Conservation (phyloP, 139 green algal genomes). For the Protoeuglena noctilucae region DNA sequence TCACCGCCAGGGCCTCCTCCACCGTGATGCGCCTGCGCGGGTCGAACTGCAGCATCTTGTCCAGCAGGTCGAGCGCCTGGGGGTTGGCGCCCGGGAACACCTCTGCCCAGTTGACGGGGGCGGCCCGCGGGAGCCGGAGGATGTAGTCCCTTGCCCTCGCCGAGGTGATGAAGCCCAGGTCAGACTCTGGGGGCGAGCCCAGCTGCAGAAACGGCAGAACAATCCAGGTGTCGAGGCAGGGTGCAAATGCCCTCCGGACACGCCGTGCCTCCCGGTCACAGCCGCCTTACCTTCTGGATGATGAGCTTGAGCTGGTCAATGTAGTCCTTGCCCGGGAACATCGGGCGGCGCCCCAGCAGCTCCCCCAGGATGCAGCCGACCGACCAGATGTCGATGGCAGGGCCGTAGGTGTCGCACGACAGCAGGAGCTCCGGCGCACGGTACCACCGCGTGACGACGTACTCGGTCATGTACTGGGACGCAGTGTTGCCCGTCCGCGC, state of each 20-base stretch:
- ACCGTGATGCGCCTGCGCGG: slow-evolving; percentile 34
- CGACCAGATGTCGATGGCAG: slow-evolving; percentile 39
- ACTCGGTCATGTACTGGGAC: slow-evolving; percentile 41
- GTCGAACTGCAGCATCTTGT: slow-evolving; percentile 41
- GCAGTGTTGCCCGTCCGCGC: slow-evolving; percentile 16
- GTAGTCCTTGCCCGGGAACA: slow-evolving; percentile 44
- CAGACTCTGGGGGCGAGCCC: slow-evolving; percentile 3
- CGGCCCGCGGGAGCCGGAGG: slow-evolving; percentile 15
- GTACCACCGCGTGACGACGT: slow-evolving; percentile 48
- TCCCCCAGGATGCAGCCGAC: slow-evolving; percentile 43
- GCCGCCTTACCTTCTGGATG: slow-evolving; percentile 20
- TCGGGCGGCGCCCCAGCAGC: slow-evolving; percentile 33
- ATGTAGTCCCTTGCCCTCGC: slow-evolving; percentile 38
- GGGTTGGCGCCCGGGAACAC: slow-evolving; percentile 25
- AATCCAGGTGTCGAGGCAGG: too few species aligned
- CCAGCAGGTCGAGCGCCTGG: slow-evolving; percentile 28
- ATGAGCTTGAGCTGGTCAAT: slow-evolving; percentile 50
- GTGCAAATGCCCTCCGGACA: too few species aligned
- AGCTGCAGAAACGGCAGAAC: too few species aligned
- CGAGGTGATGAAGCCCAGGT: slow-evolving; percentile 18
- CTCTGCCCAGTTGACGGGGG: slow-evolving; percentile 15
- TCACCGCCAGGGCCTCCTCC: slow-evolving; percentile 24
- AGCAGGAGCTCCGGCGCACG: slow-evolving; percentile 39
- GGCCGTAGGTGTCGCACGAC: slow-evolving; percentile 36
- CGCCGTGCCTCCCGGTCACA: slow-evolving; percentile 32